These are phyloP conservation scores for Dendrocalamus latiflorus DNA, from an alignment of 202 grass and related monocot genomes.

Conservation along the genomic window DNA sequence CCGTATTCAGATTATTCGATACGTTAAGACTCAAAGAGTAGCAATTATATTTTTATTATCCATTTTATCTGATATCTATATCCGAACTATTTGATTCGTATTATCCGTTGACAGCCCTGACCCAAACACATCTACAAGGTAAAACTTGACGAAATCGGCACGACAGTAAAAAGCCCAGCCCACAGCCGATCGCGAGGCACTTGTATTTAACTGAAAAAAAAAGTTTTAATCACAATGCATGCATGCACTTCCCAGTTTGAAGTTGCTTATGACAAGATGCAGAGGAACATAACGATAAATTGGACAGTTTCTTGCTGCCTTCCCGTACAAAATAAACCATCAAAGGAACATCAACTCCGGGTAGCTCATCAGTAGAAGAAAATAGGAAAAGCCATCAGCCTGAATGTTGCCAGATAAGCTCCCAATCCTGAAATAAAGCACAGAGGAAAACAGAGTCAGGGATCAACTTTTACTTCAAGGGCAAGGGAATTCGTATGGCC, in stretches of 20 bases:
- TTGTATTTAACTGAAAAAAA: not conserved
- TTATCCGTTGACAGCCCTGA: too few relatives aligned
- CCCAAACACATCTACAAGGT: not conserved
- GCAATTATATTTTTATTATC: too few relatives aligned
- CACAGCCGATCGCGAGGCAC: not conserved
- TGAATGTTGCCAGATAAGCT: not conserved
- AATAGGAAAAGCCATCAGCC: not conserved
- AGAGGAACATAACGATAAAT: conserved; percentile 10
- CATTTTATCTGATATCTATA: too few relatives aligned
- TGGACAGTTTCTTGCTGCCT: conserved; percentile 34
- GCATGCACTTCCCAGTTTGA: conserved; percentile 35
- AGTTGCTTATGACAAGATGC: conserved; percentile 42
- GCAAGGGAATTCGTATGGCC: not conserved
- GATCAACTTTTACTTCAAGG: not conserved
- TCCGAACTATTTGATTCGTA: too few relatives aligned
- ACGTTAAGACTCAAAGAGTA: too few relatives aligned
- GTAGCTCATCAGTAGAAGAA: conserved; percentile 25
- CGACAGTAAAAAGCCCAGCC: not conserved
- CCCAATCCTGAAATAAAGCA: conserved; percentile 21
- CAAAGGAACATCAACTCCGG: conserved; percentile 28
- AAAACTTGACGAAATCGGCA: not conserved
- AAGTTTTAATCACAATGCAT: not conserved
- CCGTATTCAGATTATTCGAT: too few relatives aligned
- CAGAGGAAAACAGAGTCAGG: not conserved
- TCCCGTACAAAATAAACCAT: conserved; percentile 37